Evolutionary conservation across 305 asterid genomes (phyloP), one percentile per base, ranked within the genome.

Genomic region (Euphrasia arctica): DNA sequence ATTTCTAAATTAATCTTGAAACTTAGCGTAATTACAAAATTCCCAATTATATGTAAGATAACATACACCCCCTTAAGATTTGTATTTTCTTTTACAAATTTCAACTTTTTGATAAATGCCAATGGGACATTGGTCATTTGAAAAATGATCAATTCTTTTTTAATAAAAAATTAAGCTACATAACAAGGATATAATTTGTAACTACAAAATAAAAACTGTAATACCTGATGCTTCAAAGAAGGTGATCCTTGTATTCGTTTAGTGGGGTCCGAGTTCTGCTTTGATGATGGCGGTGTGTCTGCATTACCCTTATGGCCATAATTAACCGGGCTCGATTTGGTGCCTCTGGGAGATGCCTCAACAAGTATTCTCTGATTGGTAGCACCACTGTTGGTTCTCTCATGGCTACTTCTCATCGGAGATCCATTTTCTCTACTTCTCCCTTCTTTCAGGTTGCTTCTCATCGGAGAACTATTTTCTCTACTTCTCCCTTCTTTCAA

Each of bases 201-300:
- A 8, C 27, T 52, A 52, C 31, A 22, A 18, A 29, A 36, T 3
- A 62, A 62, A 59, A 27, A 52, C 15, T 28, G 9, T 25, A 18
- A 22, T 85, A 91, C 98, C 96, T 85, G 91, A 73, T 89, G 86
- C 75, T 91, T 91, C 77, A 81, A 63, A 63, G 87, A 68, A 74
- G 76, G 83, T 18, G 70, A 58, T 64, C 79, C 85, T 6, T 66
- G 84, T 57, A 70, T 75, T 49, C 85, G 76, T 73, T 74, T 87
- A 50, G 51, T 68, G 58, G 78, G 72, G 75, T 89, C 90, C 9
- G 79, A 62, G 39, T 72, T 62, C 49, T 68, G 57, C 80, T 82
- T 85, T 13, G 74, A 71, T 31, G 75, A 49, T 56, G 82, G 69
- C 61, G 83, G 69, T 36, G 74, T 72, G 68, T 87, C 95, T 15